Percentiles rank a stretch among this genome's conserved stretches.
These are phyloP conservation scores for Silene vulgaris DNA, from an alignment of 179 eudicot species.

Conservation along the genomic window DNA sequence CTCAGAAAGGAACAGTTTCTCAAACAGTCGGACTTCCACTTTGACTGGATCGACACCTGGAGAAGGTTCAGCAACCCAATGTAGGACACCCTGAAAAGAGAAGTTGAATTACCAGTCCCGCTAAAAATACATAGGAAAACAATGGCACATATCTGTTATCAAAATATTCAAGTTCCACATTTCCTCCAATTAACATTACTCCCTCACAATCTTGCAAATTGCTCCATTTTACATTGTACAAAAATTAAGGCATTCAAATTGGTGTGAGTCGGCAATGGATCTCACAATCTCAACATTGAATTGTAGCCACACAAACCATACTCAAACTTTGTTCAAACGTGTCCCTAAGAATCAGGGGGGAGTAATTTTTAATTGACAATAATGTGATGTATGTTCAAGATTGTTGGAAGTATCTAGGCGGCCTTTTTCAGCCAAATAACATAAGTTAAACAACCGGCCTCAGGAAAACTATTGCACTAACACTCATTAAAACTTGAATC, in stretches of 20 bases:
- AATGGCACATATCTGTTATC: neutral
- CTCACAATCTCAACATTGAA: no score
- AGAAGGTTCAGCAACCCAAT: slow-evolving; percentile 82
- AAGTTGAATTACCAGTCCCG: neutral
- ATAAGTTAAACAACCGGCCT: neutral
- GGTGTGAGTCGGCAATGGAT: no score
- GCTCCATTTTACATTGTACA: no score
- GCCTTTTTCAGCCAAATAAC: no score
- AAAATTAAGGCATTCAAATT: no score
- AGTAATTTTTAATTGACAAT: neutral
- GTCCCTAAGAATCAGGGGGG: no score
- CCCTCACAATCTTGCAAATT: no score
- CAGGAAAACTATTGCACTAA: neutral
- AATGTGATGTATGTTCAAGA: neutral
- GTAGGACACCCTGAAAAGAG: slow-evolving; percentile 70
- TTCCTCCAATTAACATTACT: neutral
- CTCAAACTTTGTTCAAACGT: no score
- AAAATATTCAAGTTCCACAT: no score
- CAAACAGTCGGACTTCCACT: slow-evolving; percentile 89
- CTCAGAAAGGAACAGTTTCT: slow-evolving; percentile 77
- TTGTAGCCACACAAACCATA: no score
- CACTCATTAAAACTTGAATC: neutral
- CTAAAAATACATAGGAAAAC: neutral
- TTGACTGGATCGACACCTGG: slow-evolving; percentile 73
- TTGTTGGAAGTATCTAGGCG: neutral